Evolutionary conservation across 768 basidiomycete genomes (phyloP).

Genomic region (Coprinopsis marcescibilis): DNA sequence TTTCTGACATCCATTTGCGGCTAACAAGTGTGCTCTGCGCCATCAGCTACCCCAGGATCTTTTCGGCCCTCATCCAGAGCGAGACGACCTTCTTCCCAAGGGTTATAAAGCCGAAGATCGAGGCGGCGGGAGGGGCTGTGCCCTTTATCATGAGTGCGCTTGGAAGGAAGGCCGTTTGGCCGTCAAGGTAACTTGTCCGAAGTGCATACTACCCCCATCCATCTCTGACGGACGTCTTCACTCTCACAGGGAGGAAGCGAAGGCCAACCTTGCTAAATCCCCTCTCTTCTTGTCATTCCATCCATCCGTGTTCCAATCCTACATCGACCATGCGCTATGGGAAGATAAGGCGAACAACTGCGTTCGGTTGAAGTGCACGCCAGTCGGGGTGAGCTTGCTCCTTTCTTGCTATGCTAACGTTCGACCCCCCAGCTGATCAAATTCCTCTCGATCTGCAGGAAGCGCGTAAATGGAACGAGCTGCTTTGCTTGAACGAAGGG

Average conservation of each 20-base stretch:
- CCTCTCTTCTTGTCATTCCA: constrained; percentile 19
- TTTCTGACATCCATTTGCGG: neutral
- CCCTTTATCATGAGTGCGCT: constrained; percentile 13
- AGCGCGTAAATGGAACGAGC: constrained; percentile 18
- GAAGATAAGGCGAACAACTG: constrained; percentile 17
- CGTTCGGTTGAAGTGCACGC: constrained; percentile 19
- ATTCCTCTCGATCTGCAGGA: constrained; percentile 11
- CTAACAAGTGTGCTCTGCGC: constrained; percentile 18
- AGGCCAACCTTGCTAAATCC: constrained; percentile 15
- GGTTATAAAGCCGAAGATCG: constrained; percentile 3
- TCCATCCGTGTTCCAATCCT: constrained; percentile 17
- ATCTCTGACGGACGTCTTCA: neutral
- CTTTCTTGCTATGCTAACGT: too few relatives aligned
- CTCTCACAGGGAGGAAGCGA: constrained; percentile 18
- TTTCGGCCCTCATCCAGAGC: constrained; percentile 15
- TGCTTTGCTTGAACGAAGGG: constrained; percentile 20
- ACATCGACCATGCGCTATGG: constrained; percentile 18
- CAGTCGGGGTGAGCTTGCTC: constrained; percentile 10
- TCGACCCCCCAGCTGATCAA: neutral
- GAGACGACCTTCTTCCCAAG: constrained; percentile 19
- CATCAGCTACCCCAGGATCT: constrained; percentile 18
- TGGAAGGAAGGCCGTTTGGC: constrained; percentile 19
- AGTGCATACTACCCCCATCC: neutral
- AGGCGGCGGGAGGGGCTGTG: constrained; percentile 4
- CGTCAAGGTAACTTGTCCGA: constrained; percentile 16